Evolutionary conservation across 2,329 filamentous ascomycete genomes (phyloP), one percentile per base, ranked within the genome.

Genomic region (Dothideomycetes sp.): DNA sequence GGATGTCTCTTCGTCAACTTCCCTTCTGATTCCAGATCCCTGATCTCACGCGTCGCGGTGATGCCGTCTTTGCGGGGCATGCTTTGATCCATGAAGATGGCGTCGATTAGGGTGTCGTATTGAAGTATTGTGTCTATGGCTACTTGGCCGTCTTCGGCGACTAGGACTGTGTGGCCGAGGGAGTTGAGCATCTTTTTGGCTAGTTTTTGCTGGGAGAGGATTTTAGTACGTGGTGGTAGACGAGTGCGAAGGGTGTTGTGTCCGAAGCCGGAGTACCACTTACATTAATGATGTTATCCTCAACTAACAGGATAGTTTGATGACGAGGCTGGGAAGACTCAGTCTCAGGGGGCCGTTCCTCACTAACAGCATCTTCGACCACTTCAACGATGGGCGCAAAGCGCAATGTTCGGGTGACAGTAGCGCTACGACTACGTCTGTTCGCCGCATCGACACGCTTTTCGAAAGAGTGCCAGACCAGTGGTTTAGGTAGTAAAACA

Each of bases 91-190:
- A 49, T 49, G 13, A 49, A 33, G 8, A 49, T 40, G 7, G 33
- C 33, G 20, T 46, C 46, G 16, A 48, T 37, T 5, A 27, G 28
- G 12, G 20, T 20, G 15, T 44, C 45, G 24, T 45, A 32, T 2
- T 20, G 15, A 7, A 38, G 15, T 4, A 30, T 18, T 22, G 31
- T 15, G 1, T 34, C n/a, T 2, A 48, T 28, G 8, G 44, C 46
- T 29, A 35, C 46, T 23, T 42, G 54, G 3, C 58, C 58, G 37
- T 61, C 57, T 17, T 51, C 51, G 11, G 45, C 46, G n/a, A 42
- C 25, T 4, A 38, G 33, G 12, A 47, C 45, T 13, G 33, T 42
- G 16, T 46, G 46, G 7, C 29, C 29, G 3, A 46, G 40, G 6
- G 35, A 20, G 9, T 35, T 16, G 15, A 47, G 33, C 38, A 43